Evolutionary conservation across 352 stramenopile genomes (phyloP), one percentile per base, ranked within the genome.

Genomic region (Phytophthora constricta): DNA sequence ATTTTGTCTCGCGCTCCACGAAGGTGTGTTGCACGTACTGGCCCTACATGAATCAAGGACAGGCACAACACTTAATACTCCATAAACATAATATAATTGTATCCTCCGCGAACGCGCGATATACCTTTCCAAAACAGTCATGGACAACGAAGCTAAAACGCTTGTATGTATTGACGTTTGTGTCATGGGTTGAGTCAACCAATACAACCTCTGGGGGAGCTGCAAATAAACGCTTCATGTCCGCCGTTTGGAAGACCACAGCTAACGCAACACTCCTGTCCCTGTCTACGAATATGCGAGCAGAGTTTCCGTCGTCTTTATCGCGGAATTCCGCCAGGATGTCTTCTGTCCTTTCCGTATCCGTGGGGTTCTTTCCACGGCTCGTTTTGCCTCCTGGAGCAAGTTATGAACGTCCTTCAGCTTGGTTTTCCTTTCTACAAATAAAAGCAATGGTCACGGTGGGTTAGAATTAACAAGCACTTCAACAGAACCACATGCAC

Each of bases 1-100:
- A 8, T 16, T 16, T 71, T 71, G 5, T 57, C 10, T 64, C 62
- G 1, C 25, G 57, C 28, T 28, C 8, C 4, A 71, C 55, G 1
- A 66, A 22, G 3, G 55, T 48, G 25, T 65, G 50, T 13, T 61
- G 42, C 0, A 64, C 53, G 20, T 59, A 64, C 11, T 64, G 43
- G n/a, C 52, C 45, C 42, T 62, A 52, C 46, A 54, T 31, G n/a
- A n/a, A n/a, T n/a, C n/a, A n/a, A n/a, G n/a, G n/a, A n/a, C n/a
- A n/a, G n/a, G n/a, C n/a, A n/a, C n/a, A n/a, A n/a, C n/a, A n/a
- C n/a, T 66, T 39, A 14, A 55, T 55, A 1, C n/a, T n/a, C n/a
- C n/a, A n/a, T n/a, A n/a, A n/a, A n/a, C n/a, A n/a, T n/a, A n/a
- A n/a, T n/a, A n/a, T n/a, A n/a, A n/a, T n/a, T n/a, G n/a, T n/a